phyloP scores from a whole-genome alignment of 1,139 yeast genomes.

The Suhomyces wounanorum region DNA sequence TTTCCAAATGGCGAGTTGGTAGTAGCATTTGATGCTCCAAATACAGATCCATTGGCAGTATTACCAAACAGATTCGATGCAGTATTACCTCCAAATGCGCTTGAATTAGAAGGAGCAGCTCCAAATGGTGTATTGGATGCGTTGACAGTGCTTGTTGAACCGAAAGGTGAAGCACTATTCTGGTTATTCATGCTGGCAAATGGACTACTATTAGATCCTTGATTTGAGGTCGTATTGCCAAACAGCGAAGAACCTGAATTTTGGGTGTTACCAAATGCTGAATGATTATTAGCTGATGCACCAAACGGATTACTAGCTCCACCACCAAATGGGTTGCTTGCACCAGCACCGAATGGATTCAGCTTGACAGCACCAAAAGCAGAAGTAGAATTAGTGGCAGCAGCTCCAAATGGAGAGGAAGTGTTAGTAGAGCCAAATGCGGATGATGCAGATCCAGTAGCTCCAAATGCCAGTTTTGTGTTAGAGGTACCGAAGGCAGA shows the following conservation, averaged over 20 bases:
- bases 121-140: background rate
- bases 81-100: conserved; percentile 17
- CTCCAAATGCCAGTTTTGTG: background rate
- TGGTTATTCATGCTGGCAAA: conserved; percentile 2
- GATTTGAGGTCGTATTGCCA: background rate
- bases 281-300: conserved; percentile 9
- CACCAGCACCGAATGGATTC: conserved; percentile 16
- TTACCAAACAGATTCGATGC: conserved; percentile 12
- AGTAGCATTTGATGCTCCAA: conserved; percentile 6
- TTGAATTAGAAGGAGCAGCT: background rate
- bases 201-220: conserved; percentile 4
- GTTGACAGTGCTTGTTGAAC: background rate
- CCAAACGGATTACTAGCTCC: conserved; percentile 4
- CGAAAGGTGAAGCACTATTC: background rate
- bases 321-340: conserved; percentile 12
- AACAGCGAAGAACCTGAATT: background rate
- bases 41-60: conserved; percentile 1
- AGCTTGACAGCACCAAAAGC: conserved; percentile 3
- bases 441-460: background rate
- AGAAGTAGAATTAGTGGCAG: conserved; percentile 3
- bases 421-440: conserved; percentile 17
- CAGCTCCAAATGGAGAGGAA: conserved; percentile 12
- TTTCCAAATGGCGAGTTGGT: background rate
- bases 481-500: conserved; percentile 15
- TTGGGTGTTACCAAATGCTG: background rate